Conservation (phyloP, 1,284 basidiomycete genomes). For the Phellopilus nigrolimitatus region DNA sequence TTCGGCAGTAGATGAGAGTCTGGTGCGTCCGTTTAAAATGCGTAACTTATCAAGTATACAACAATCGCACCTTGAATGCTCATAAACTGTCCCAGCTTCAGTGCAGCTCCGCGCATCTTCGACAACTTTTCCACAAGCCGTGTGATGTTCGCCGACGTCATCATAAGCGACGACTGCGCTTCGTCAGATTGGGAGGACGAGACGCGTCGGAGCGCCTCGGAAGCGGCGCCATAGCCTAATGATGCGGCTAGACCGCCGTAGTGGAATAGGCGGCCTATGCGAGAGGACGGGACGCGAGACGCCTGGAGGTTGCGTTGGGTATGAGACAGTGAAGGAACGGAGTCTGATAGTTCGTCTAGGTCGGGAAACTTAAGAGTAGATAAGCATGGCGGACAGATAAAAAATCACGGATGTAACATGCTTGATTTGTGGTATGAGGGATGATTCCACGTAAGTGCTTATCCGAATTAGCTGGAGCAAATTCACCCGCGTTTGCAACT, state of each 20-base stretch:
- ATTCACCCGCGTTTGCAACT: too few relatives aligned
- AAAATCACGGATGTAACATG: too few relatives aligned
- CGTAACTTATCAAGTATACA: not conserved
- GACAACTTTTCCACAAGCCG: conserved; percentile 90
- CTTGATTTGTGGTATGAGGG: too few relatives aligned
- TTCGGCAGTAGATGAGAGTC: conserved; percentile 87
- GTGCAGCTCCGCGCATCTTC: conserved; percentile 92
- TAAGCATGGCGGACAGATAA: too few relatives aligned
- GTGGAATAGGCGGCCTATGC: conserved; percentile 84
- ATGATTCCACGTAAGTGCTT: too few relatives aligned
- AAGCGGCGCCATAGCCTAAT: conserved; percentile 66
- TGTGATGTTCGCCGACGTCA: conserved; percentile 87
- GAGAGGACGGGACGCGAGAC: conserved; percentile 84
- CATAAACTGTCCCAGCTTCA: conserved; percentile 97
- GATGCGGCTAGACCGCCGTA: conserved; percentile 83
- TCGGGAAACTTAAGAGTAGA: not conserved
- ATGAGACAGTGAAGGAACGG: not conserved
- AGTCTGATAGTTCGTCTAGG: not conserved
- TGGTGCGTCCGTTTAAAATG: conserved; percentile 26
- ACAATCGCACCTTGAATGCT: conserved; percentile 81
- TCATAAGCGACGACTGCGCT: conserved; percentile 47
- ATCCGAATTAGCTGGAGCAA: too few relatives aligned
- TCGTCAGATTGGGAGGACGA: conserved; percentile 25
- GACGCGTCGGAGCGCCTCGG: conserved; percentile 34
- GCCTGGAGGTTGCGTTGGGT: conserved; percentile 53